These are phyloP conservation scores for Calonectria hawksworthii DNA, from an alignment of 2,329 filamentous ascomycete genomes.

Conservation along the genomic window DNA sequence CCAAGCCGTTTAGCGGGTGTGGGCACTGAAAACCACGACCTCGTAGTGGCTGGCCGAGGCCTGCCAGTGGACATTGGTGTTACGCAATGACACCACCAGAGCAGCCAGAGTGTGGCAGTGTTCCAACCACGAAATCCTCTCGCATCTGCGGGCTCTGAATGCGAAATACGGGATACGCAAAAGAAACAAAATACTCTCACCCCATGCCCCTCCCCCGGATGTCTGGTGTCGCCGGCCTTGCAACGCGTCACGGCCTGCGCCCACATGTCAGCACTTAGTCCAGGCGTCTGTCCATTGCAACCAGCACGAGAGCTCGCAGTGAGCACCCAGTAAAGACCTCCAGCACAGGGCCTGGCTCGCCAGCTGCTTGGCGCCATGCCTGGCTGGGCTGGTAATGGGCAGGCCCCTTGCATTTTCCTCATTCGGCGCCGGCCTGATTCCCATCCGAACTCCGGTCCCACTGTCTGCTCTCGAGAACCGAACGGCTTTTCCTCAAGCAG, in stretches of 20 bases:
- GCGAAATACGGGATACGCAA: background rate
- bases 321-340: background rate
- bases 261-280: conserved; percentile 1
- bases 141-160: background rate
- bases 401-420: background rate
- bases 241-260: conserved; percentile 10
- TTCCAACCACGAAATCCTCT: background rate
- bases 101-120: conserved; percentile 1
- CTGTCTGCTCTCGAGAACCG: background rate
- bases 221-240: background rate
- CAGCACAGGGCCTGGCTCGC: background rate
- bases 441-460: conserved; percentile 23
- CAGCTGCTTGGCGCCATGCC: background rate
- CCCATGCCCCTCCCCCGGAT: background rate
- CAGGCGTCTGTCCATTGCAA: background rate
- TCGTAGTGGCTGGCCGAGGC: background rate
- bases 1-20: conserved; percentile 1
- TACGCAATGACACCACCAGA: conserved; percentile 15
- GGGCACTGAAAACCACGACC: background rate
- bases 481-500: background rate
- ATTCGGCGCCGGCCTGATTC: conserved; percentile 13
- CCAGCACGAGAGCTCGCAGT: background rate
- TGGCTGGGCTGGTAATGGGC: background rate
- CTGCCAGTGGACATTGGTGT: background rate
- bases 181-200: background rate